Evolutionary conservation across 192 early-diverging fungal genomes (phyloP), one percentile per base, ranked within the genome.

Genomic region (Chytriomyces sp.): DNA sequence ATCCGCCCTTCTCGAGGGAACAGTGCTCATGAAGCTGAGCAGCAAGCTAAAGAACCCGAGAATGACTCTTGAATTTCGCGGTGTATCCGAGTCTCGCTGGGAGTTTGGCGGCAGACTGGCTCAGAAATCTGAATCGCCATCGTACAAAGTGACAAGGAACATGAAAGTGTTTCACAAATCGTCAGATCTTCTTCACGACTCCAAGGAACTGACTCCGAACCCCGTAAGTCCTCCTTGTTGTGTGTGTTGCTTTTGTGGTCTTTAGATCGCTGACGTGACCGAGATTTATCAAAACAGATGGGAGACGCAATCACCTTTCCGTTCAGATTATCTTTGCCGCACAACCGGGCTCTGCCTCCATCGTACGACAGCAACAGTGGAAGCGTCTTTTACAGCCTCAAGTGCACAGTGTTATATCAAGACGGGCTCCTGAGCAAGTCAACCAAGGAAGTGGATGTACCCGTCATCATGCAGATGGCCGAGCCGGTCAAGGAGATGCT

Each of bases 151-250:
- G 23, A 23, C n/a, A 50, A 13, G 35, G 44, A 44, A 63, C 23
- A 63, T 69, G 11, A 77, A 77, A 50, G 26, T 44, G 9, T 78
- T 78, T 62, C 62, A 61, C 7, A 57, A 64, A 10, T 18, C 64
- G 48, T 11, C 62, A 18, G 61, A 78, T 18, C 28, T 65, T n/a
- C 48, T 78, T 69, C n/a, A 70, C 7, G 77, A 78, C 28, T 61
- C 59, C 23, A 78, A 78, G 70, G 77, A 78, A 26, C 18, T 78
- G 60, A 57, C 4, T 0, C 75, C 75, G 0, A 77, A 57, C 45
- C 66, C 67, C 45, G 75, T 77, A 4, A 18, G 67, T 47, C 0
- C 13, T 7, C 1, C 3, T 28, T 68, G 16, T 13, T 47, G 6
- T 8, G 16, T 9, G 16, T 46, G 28, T 45, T 68, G 16, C 23